Conservation (phyloP, 2,329 filamentous ascomycete species). For the Fusarium burgessii region DNA sequence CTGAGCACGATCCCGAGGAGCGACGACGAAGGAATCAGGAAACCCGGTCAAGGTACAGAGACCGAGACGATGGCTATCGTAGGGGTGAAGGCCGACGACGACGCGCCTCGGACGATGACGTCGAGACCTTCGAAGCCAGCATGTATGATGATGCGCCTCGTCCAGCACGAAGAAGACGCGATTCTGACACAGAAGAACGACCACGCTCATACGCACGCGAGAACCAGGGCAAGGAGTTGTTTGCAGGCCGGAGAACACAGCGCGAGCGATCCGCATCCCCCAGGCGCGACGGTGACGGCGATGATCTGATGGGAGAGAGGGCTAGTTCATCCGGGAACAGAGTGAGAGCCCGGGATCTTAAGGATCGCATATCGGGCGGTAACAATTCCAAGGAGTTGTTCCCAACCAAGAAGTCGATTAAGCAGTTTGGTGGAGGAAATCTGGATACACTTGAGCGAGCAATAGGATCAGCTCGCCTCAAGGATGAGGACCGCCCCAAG, state of each 20-base stretch:
- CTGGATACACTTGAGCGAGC: constrained; percentile 55
- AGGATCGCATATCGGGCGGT: constrained; percentile 48
- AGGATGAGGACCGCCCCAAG: constrained; percentile 60
- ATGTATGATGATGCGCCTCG: constrained; percentile 82
- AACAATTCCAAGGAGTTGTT: constrained; percentile 56
- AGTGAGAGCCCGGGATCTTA: constrained; percentile 51
- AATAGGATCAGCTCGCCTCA: constrained; percentile 54
- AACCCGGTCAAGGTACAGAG: constrained; percentile 72
- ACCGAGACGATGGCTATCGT: constrained; percentile 59
- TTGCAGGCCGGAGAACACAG: constrained; percentile 57
- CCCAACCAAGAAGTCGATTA: constrained; percentile 49
- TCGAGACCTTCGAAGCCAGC: constrained; percentile 75
- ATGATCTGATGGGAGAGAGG: constrained; percentile 53
- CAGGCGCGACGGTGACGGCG: constrained; percentile 56
- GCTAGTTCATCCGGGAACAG: constrained; percentile 52
- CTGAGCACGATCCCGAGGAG: constrained; percentile 86
- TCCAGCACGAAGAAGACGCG: constrained; percentile 40
- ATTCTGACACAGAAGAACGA: constrained; percentile 47
- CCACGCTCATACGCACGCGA: constrained; percentile 48
- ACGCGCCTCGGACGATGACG: constrained; percentile 59
- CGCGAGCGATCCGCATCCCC: constrained; percentile 67
- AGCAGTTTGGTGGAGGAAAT: constrained; percentile 46
- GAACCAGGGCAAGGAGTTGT: constrained; percentile 73
- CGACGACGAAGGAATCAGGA: constrained; percentile 69
- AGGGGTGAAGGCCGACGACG: constrained; percentile 57